Base-by-base conservation (phyloP, 1,284 basidiomycete genomes). In the Trichosporon inkin region DNA sequence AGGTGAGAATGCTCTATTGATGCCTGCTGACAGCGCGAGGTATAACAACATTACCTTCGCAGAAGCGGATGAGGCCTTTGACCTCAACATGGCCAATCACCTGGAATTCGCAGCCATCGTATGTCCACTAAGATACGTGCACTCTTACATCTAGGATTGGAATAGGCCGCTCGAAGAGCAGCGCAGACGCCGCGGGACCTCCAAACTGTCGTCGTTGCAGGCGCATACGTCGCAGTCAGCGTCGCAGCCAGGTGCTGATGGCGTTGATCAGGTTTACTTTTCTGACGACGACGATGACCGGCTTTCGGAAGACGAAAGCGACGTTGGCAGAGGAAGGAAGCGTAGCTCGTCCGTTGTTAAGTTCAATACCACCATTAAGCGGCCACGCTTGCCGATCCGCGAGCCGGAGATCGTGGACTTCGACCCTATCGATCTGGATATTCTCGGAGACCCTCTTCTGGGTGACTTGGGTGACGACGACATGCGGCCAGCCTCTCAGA, bases 31-130 rank as follows among this genome's bases (percentile, higher is more conserved):
- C 38, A 5, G 28, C 32, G n/a, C 10, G 55, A 77, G 75, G 22
- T 8, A 66, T 14, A 73, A 76, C 35, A 63, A 67, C 36, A 77
- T 77, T 57, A 76, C 75, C 2, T 71, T 72, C 34, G 58, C 63
- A 2, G 66, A 62, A 2, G 17, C 62, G 10, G 68, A 71, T 17
- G 22, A 36, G 14, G 7, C 13, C 20, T 51, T 68, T 16, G 55
- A 61, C 14, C 57, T 57, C 52, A 56, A 64, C 16, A 44, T 62
- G 1, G 65, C 59, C 2, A 24, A 63, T 1, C 69, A 72, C n/a
- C 35, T 65, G 13, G 65, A 63, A 8, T 71, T 71, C 38, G 57
- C 38, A 1, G 56, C 65, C 36, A 67, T 73, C 10, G 73, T 76
- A 17, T 63, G 72, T 61, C 8, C 10, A 16, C 1, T 37, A 7